Base-by-base conservation (phyloP, 208 protist species). In the Crithidia acanthocephali region DNA sequence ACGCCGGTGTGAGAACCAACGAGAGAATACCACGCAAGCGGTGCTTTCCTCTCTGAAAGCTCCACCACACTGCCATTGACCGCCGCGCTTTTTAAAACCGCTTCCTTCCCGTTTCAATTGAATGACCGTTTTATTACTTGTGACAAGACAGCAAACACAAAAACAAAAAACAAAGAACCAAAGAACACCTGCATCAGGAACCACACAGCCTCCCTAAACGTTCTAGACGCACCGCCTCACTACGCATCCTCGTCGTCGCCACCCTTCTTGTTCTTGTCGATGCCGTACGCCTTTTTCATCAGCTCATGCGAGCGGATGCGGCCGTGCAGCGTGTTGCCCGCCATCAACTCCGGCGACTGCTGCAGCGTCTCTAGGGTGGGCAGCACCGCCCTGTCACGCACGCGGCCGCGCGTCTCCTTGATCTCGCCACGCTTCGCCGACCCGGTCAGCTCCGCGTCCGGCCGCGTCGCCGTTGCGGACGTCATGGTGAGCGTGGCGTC, bases 211-310 rank as follows among this genome's bases (percentile, higher is more conserved):
- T n/a, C n/a, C n/a, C n/a, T n/a, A n/a, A n/a, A n/a, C n/a, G n/a
- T n/a, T n/a, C n/a, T 25, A 58, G 53, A 11, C 18, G 13, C 2
- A 32, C 56, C 2, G 23, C 56, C 58, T 15, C 25, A 18, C 40
- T 50, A 92, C 56, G 90, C 59, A 59, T 92, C 85, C 50, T 95
- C 90, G 20, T 78, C 84, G 0, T 64, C 72, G 50, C 59, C 68
- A 25, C 66, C 70, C 42, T 85, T 86, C 62, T 95, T 93, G 73
- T 86, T 86, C 79, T 90, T 93, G 28, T 85, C 76, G 27, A 88
- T 72, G 20, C 76, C 60, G 73, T 86, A 93, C 47, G 61, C 48
- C 74, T 90, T 77, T 60, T 94, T 79, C 45, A 94, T 68, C 28
- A 82, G 74, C 44, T 92, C 76, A 45, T 86, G 60, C 11, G 80